Evolutionary conservation across 345 rosid species (phyloP).

Genomic region (Combretum micranthum): DNA sequence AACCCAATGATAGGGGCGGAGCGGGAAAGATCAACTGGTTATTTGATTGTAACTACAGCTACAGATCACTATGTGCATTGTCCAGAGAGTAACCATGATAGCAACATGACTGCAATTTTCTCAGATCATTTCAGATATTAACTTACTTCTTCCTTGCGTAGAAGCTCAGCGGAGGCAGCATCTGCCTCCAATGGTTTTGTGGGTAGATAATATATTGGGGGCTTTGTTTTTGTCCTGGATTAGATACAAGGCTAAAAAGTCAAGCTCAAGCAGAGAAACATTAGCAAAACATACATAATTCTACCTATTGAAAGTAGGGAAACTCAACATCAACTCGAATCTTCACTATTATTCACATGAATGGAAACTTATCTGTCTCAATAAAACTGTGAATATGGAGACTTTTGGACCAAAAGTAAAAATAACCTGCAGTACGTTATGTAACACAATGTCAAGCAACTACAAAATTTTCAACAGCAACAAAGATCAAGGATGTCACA

Average conservation of each 20-base stretch:
- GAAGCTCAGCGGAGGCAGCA: slow-evolving; percentile 37
- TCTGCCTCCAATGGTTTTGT: slow-evolving; percentile 62
- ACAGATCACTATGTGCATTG: too few relatives aligned
- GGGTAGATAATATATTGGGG: slow-evolving; percentile 69
- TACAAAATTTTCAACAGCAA: background rate
- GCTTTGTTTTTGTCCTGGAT: slow-evolving; percentile 89
- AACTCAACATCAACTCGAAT: slow-evolving; percentile 26
- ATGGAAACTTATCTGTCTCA: slow-evolving; percentile 94
- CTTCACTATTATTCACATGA: slow-evolving; percentile 61
- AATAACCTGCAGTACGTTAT: slow-evolving; percentile 72
- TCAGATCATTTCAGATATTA: background rate
- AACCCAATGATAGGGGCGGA: too few relatives aligned
- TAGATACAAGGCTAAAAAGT: slow-evolving; percentile 14
- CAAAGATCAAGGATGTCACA: background rate
- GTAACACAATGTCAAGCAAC: slow-evolving; percentile 4
- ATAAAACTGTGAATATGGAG: slow-evolving; percentile 96
- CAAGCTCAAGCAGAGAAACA: slow-evolving; percentile 14
- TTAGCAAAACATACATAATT: slow-evolving; percentile 11
- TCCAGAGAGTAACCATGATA: too few relatives aligned
- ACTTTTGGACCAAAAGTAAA: slow-evolving; percentile 97
- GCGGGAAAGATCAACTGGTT: too few relatives aligned
- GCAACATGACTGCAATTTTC: too few relatives aligned
- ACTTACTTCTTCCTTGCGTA: slow-evolving; percentile 63
- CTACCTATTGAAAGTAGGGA: slow-evolving; percentile 27
- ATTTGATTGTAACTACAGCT: too few relatives aligned